A percentile compares a stretch with the other conserved stretches of the same genome.
These are phyloP conservation scores for Emericellopsis cladophorae DNA, from an alignment of 2,329 filamentous ascomycete genomes.

Conservation along the genomic window DNA sequence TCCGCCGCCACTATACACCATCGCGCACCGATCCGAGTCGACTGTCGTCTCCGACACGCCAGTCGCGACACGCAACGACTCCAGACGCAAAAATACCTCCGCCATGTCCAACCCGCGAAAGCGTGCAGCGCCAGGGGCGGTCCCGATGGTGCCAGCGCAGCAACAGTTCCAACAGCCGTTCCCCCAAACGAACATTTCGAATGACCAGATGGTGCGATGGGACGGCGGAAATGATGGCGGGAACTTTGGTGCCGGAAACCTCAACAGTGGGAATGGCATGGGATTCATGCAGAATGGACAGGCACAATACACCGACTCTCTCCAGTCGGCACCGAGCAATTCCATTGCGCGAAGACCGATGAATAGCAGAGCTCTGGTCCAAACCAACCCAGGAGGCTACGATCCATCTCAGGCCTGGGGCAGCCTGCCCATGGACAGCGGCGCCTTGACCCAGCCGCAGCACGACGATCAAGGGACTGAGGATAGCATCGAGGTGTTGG, in stretches of 20 bases:
- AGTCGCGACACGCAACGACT: too few relatives aligned
- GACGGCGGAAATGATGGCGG: conserved; percentile 12
- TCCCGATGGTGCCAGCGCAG: conserved; percentile 45
- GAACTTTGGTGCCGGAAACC: too few relatives aligned
- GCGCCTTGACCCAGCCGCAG: conserved; percentile 14
- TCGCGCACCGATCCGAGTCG: too few relatives aligned
- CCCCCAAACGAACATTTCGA: conserved; percentile 28
- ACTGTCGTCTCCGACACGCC: too few relatives aligned
- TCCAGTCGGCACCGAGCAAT: neutral
- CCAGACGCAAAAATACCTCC: too few relatives aligned
- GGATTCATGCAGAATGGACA: too few relatives aligned
- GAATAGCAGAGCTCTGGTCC: conserved; percentile 21
- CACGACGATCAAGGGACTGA: conserved; percentile 25
- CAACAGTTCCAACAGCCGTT: conserved; percentile 36
- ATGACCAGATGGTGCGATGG: conserved; percentile 35
- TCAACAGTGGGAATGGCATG: too few relatives aligned
- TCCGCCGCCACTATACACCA: too few relatives aligned
- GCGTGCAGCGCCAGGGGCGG: conserved; percentile 59
- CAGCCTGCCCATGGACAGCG: too few relatives aligned
- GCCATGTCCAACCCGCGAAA: conserved; percentile 43
- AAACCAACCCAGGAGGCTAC: conserved; percentile 15
- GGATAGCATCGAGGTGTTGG: conserved; percentile 67
- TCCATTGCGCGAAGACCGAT: neutral
- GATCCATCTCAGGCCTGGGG: conserved; percentile 1
- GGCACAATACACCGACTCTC: too few relatives aligned